phyloP scores from a whole-genome alignment of 1,139 yeast genomes.

The Eremothecium sinecaudum region DNA sequence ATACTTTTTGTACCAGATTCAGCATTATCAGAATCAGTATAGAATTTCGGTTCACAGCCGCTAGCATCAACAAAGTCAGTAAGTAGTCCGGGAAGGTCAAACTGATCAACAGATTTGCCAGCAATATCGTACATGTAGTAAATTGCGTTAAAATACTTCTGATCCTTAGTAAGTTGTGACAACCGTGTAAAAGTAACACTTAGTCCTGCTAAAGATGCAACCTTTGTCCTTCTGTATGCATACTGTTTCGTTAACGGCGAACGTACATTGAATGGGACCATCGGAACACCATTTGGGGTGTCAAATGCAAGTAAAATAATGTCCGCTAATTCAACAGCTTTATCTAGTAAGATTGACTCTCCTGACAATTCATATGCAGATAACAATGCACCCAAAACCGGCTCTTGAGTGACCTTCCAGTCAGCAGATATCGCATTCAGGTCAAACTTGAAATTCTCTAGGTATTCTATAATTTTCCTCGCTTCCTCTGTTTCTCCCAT shows the following conservation, averaged over 20 bases:
- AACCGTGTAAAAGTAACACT: conserved; percentile 62
- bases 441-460: conserved; percentile 44
- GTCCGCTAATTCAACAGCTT: conserved; percentile 58
- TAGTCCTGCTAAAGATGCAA: conserved; percentile 44
- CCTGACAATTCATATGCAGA: conserved; percentile 59
- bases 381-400: conserved; percentile 64
- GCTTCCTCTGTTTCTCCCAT: conserved; percentile 53
- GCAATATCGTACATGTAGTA: conserved; percentile 37
- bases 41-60: conserved; percentile 36
- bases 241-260: conserved; percentile 40
- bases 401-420: conserved; percentile 40
- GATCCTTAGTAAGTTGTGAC: conserved; percentile 56
- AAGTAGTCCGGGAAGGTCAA: conserved; percentile 35
- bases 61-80: conserved; percentile 41
- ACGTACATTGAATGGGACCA: conserved; percentile 50
- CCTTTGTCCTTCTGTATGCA: conserved; percentile 3
- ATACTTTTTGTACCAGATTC: conserved; percentile 31
- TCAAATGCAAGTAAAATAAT: conserved; percentile 60
- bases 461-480: conserved; percentile 41
- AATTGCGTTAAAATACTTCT: conserved; percentile 39
- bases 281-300: conserved; percentile 60
- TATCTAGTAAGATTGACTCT: conserved; percentile 44
- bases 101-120: conserved; percentile 30
- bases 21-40: conserved; percentile 29
- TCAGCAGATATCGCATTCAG: conserved; percentile 29